Evolutionary conservation across 108 stramenopile species (phyloP).

Genomic region (Phaeodactylum tricornutum): DNA sequence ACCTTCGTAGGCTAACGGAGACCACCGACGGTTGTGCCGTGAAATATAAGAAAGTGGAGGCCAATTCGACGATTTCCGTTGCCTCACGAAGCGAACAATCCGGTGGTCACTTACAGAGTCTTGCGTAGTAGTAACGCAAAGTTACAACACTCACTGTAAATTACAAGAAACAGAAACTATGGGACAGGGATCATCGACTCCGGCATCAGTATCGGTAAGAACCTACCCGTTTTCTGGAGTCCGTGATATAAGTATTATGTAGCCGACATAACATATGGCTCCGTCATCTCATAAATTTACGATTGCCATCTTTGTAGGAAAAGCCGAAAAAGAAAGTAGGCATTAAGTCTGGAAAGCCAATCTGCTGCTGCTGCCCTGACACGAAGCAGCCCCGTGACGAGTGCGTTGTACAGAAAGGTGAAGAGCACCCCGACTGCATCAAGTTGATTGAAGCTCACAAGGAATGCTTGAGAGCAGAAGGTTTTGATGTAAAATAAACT

Average conservation of each 20-base stretch:
- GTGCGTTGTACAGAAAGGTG: constrained; percentile 90
- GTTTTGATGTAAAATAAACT: constrained; percentile 92
- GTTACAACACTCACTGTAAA: too few species aligned
- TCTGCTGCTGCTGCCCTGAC: constrained; percentile 98
- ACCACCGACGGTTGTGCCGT: too few species aligned
- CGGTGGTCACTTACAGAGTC: too few species aligned
- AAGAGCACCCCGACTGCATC: constrained; percentile 75
- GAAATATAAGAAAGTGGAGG: too few species aligned
- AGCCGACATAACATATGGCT: too few species aligned
- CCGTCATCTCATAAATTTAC: neutral
- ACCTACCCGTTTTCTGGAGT: too few species aligned
- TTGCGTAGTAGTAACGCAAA: too few species aligned
- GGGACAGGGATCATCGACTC: constrained; percentile 6
- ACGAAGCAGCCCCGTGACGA: constrained; percentile 93
- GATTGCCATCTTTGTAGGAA: neutral
- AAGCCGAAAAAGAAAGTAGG: constrained; percentile 57
- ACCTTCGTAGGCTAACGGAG: too few species aligned
- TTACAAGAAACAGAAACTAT: neutral
- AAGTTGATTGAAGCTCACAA: constrained; percentile 95
- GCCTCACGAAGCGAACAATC: too few species aligned
- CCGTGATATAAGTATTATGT: too few species aligned
- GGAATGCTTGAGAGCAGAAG: constrained; percentile 87
- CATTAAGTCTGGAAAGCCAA: constrained; percentile 94
- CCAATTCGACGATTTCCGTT: too few species aligned
- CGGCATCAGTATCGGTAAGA: too few species aligned